phyloP scores from a whole-genome alignment of 106 monocot genomes.

The Amphibolis antarctica region DNA sequence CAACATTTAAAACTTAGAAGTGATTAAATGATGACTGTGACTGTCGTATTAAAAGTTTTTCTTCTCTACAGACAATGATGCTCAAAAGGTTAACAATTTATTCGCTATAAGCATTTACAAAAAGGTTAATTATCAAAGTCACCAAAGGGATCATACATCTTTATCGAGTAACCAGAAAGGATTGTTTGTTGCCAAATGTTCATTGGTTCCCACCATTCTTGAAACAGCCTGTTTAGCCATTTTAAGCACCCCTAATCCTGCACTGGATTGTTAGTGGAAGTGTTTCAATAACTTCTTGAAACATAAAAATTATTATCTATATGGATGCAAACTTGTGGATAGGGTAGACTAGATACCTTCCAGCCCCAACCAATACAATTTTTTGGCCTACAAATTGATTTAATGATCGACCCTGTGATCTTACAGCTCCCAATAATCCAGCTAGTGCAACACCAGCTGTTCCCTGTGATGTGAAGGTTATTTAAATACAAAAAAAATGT shows the following conservation, averaged over 20 bases:
- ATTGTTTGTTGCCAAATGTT: slow-evolving; percentile 24
- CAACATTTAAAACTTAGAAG: too few species aligned
- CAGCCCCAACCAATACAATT: slow-evolving; percentile 97
- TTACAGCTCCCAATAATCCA: slow-evolving; percentile 84
- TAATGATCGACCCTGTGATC: slow-evolving; percentile 76
- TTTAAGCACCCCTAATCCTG: slow-evolving; percentile 93
- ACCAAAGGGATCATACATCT: slow-evolving; percentile 37
- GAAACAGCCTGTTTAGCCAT: slow-evolving; percentile 74
- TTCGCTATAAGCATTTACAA: background rate
- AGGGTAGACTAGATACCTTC: slow-evolving; percentile 53
- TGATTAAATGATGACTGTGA: too few species aligned
- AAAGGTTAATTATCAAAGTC: background rate
- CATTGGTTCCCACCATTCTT: slow-evolving; percentile 45
- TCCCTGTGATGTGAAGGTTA: slow-evolving; percentile 35
- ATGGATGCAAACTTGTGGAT: background rate
- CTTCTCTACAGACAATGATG: too few species aligned
- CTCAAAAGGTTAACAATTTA: too few species aligned
- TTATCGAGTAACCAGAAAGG: slow-evolving; percentile 98
- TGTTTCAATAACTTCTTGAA: background rate
- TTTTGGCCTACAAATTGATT: slow-evolving; percentile 82
- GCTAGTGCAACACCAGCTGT: slow-evolving; percentile 99
- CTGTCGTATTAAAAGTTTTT: too few species aligned
- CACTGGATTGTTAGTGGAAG: slow-evolving; percentile 48
- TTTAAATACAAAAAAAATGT: background rate
- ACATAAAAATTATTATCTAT: background rate